A percentile compares a stretch with the other conserved stretches of the same genome.
phyloP scores from a whole-genome alignment of 805 yeast species.

The Isabelozyma heimii region DNA sequence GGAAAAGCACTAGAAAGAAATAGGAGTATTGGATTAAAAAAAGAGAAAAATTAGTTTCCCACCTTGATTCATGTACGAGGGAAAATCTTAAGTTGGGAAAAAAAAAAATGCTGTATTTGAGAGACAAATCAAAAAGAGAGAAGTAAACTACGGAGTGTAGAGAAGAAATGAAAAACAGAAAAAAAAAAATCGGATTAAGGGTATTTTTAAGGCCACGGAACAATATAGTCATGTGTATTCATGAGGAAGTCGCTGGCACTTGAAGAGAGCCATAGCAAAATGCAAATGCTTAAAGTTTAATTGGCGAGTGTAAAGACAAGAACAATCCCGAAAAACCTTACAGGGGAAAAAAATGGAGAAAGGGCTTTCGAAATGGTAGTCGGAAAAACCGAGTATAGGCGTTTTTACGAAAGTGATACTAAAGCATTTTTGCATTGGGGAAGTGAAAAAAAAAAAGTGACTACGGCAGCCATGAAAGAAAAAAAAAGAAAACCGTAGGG shows the following conservation, averaged over 20 bases:
- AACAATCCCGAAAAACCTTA: background rate
- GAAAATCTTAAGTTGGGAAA: background rate
- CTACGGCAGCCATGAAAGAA: background rate
- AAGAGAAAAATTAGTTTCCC: background rate
- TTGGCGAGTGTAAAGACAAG: background rate
- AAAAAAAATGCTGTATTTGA: background rate
- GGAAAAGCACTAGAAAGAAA: background rate
- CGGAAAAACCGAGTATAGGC: background rate
- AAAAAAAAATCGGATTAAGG: too few species aligned
- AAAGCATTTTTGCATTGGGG: background rate
- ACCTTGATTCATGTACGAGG: background rate
- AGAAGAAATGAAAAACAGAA: too few species aligned
- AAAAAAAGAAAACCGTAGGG: background rate
- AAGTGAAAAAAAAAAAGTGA: too few species aligned
- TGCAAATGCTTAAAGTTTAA: background rate
- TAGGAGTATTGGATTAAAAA: background rate
- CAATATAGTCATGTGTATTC: too few species aligned
- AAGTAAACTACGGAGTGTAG: too few species aligned
- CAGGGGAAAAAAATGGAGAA: background rate
- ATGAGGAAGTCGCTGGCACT: too few species aligned
- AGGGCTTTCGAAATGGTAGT: background rate
- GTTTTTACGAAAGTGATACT: background rate
- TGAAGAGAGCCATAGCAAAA: background rate
- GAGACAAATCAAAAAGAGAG: background rate
- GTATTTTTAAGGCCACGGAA: too few species aligned